Evolutionary conservation across 768 basidiomycete species (phyloP).

Genomic region (Lentinula sp.): DNA sequence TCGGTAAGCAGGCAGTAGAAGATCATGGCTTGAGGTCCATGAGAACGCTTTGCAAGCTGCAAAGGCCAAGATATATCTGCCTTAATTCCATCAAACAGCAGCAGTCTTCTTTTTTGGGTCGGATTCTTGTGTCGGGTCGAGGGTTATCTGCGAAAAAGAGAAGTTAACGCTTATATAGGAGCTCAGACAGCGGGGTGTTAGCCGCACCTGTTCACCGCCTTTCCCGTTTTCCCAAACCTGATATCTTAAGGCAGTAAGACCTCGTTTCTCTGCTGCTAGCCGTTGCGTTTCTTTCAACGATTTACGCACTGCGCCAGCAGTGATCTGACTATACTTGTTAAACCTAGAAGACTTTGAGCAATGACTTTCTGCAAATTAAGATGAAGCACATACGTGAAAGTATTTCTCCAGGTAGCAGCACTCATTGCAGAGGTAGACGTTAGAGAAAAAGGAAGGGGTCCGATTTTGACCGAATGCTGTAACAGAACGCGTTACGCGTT

Average conservation of each 20-base stretch:
- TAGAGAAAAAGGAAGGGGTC: no score
- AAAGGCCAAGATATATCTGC: background rate
- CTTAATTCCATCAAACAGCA: background rate
- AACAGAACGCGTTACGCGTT: no score
- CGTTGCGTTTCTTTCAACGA: conserved; percentile 89
- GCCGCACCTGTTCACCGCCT: conserved; percentile 71
- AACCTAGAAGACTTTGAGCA: background rate
- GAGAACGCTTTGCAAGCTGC: background rate
- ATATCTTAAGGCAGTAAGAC: conserved; percentile 68
- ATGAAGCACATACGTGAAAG: background rate
- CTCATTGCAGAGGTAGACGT: background rate
- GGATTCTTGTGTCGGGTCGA: background rate
- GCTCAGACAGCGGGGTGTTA: background rate
- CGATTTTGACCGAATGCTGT: no score
- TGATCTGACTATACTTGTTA: background rate
- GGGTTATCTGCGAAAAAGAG: background rate
- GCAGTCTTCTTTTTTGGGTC: conserved; percentile 2
- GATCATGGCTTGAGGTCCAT: no score
- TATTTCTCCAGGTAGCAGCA: background rate
- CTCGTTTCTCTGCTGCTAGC: conserved; percentile 82
- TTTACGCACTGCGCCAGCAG: background rate
- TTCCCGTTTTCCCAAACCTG: conserved; percentile 90
- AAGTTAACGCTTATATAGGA: background rate
- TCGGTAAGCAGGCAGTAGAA: no score
- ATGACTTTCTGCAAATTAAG: no score